Conservation (phyloP, 2,329 filamentous ascomycete genomes). For the Raffaelea deltoideospora region DNA sequence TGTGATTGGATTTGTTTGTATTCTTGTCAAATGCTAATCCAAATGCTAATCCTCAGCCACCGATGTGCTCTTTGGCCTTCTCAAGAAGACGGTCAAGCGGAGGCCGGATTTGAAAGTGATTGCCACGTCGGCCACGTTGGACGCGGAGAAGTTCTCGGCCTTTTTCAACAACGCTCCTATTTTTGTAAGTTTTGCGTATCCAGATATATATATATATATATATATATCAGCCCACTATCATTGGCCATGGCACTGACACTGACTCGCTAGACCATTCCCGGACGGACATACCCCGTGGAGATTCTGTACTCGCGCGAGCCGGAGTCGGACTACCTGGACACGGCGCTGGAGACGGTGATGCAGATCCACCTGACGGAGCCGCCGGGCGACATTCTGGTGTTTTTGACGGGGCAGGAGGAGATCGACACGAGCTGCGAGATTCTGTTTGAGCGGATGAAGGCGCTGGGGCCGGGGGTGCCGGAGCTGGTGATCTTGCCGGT, state of each 20-base stretch:
- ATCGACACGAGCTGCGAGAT: slow-evolving; percentile 94
- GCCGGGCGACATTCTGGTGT: slow-evolving; percentile 85
- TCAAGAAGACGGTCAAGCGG: slow-evolving; percentile 84
- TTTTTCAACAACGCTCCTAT: slow-evolving; percentile 96
- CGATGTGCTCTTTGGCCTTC: slow-evolving; percentile 81
- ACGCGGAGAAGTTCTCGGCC: slow-evolving; percentile 91
- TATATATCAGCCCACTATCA: neutral
- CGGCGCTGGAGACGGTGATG: slow-evolving; percentile 92
- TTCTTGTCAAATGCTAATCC: no score
- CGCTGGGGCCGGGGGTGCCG: slow-evolving; percentile 75
- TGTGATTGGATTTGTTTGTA: neutral
- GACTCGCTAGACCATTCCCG: slow-evolving; percentile 54
- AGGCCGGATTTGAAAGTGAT: slow-evolving; percentile 85
- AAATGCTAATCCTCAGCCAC: slow-evolving; percentile 47
- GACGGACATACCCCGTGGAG: slow-evolving; percentile 88
- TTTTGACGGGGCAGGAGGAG: slow-evolving; percentile 93
- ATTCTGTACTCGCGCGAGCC: slow-evolving; percentile 91
- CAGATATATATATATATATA: no score
- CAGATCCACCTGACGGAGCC: slow-evolving; percentile 93
- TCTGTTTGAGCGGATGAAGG: slow-evolving; percentile 89
- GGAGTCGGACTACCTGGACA: slow-evolving; percentile 88
- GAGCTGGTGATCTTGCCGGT: slow-evolving; percentile 88
- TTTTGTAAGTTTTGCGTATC: slow-evolving; percentile 32
- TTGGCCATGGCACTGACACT: neutral
- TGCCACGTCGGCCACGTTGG: slow-evolving; percentile 88